Percentiles rank a stretch among this genome's conserved stretches.
These are phyloP conservation scores for Galeopsis tetrahit DNA, from an alignment of 257 asterid genomes.

Conservation along the genomic window DNA sequence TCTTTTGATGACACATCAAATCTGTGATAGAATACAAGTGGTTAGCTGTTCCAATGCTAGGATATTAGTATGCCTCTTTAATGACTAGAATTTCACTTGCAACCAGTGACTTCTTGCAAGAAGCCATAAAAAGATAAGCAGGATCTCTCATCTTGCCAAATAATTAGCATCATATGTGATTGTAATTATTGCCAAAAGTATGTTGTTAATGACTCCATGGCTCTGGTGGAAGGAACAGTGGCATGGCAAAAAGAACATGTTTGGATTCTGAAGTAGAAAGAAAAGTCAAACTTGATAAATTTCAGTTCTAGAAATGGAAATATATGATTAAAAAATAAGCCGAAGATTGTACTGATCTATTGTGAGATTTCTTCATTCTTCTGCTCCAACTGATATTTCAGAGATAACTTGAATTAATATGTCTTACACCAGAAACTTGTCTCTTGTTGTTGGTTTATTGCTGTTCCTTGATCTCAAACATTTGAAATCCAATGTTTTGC, in stretches of 20 bases:
- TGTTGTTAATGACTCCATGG: slow-evolving; percentile 12
- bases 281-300: slow-evolving; percentile 4
- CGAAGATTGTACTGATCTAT: slow-evolving; percentile 26
- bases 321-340: slow-evolving; percentile 5
- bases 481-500: slow-evolving; percentile 32
- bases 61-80: slow-evolving; percentile 17
- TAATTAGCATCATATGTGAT: slow-evolving; percentile 4
- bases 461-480: slow-evolving; percentile 33
- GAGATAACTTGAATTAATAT: slow-evolving; percentile 17
- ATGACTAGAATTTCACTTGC: not conserved
- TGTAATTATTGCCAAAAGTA: slow-evolving; percentile 16
- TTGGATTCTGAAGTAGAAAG: slow-evolving; percentile 2
- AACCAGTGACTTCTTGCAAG: slow-evolving; percentile 5
- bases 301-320: slow-evolving; percentile 12
- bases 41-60: slow-evolving; percentile 19
- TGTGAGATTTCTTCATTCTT: slow-evolving; percentile 20
- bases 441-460: slow-evolving; percentile 25
- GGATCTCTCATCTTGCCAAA: slow-evolving; percentile 22
- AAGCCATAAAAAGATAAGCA: not conserved
- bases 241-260: not conserved
- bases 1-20: not conserved
- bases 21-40: slow-evolving; percentile 20
- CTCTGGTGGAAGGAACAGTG: slow-evolving; percentile 27
- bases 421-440: slow-evolving; percentile 17
- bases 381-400: slow-evolving; percentile 2